phyloP scores from a whole-genome alignment of 140 eudicot species.

The Flaveria floridana region DNA sequence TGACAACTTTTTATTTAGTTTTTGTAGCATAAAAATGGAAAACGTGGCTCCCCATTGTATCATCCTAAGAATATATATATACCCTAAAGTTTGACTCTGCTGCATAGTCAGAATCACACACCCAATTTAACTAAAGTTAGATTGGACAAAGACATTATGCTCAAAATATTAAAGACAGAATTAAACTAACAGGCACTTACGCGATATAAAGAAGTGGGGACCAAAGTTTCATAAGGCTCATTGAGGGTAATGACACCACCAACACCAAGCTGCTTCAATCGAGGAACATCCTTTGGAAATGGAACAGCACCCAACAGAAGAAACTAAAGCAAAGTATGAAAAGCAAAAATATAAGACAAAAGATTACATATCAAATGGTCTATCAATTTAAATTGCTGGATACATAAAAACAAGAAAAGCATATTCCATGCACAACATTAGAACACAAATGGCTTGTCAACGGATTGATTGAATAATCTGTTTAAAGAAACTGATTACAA shows the following conservation, averaged over 20 bases:
- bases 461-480: neutral
- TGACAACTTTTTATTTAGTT: neutral
- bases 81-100: neutral
- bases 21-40: neutral
- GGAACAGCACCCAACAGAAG: constrained; percentile 86
- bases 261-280: constrained; percentile 78
- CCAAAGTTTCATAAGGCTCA: constrained; percentile 84
- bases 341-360: neutral
- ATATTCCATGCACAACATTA: neutral
- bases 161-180: neutral
- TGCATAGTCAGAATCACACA: neutral
- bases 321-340: constrained; percentile 43
- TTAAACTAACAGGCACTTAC: constrained; percentile 42
- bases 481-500: too few relatives aligned
- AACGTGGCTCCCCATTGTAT: neutral
- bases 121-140: neutral
- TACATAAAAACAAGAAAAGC: constrained; percentile 1
- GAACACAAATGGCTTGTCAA: neutral
- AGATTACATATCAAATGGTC: neutral
- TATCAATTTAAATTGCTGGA: neutral
- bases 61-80: neutral
- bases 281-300: constrained; percentile 71
- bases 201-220: constrained; percentile 62
- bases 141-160: neutral
- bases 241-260: constrained; percentile 85